A percentile compares a stretch with the other conserved stretches of the same genome.
Evolutionary conservation across 768 basidiomycete species (phyloP).

Genomic region (Suillus alpinus): DNA sequence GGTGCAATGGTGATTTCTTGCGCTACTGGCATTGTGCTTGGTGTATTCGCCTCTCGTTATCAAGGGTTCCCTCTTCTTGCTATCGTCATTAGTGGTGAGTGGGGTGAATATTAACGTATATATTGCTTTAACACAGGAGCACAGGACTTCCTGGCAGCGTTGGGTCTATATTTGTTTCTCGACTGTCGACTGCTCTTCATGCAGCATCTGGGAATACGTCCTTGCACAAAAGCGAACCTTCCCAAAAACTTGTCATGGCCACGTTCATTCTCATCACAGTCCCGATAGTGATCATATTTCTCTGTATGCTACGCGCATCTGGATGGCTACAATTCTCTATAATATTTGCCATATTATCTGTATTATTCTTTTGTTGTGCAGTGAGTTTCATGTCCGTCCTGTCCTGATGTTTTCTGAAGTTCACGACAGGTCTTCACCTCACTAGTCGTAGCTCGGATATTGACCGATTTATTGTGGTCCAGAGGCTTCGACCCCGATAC

Average conservation of each 20-base stretch:
- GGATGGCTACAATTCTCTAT: conserved; percentile 79
- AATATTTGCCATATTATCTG: conserved; percentile 61
- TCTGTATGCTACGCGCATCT: conserved; percentile 57
- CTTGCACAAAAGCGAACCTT: conserved; percentile 24
- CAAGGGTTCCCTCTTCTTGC: conserved; percentile 86
- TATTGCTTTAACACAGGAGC: background rate
- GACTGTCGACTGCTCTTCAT: conserved; percentile 88
- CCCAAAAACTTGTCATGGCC: conserved; percentile 52
- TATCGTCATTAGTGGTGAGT: conserved; percentile 80
- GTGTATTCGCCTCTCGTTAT: conserved; percentile 83
- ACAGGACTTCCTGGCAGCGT: conserved; percentile 83
- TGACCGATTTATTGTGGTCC: conserved; percentile 80
- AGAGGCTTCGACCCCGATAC: conserved; percentile 82
- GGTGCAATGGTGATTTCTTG: conserved; percentile 85
- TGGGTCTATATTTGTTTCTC: conserved; percentile 87
- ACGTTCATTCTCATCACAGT: conserved; percentile 74
- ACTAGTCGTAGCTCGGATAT: conserved; percentile 56
- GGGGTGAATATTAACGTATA: background rate
- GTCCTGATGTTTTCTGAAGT: background rate
- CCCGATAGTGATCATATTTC: conserved; percentile 76
- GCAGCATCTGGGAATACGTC: conserved; percentile 24
- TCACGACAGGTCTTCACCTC: conserved; percentile 63
- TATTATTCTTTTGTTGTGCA: conserved; percentile 71
- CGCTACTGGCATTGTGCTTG: conserved; percentile 88
- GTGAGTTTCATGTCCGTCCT: conserved; percentile 46